Evolutionary conservation across 768 basidiomycete genomes (phyloP), one percentile per base, ranked within the genome.

Genomic region (Nidularia pulvinata): DNA sequence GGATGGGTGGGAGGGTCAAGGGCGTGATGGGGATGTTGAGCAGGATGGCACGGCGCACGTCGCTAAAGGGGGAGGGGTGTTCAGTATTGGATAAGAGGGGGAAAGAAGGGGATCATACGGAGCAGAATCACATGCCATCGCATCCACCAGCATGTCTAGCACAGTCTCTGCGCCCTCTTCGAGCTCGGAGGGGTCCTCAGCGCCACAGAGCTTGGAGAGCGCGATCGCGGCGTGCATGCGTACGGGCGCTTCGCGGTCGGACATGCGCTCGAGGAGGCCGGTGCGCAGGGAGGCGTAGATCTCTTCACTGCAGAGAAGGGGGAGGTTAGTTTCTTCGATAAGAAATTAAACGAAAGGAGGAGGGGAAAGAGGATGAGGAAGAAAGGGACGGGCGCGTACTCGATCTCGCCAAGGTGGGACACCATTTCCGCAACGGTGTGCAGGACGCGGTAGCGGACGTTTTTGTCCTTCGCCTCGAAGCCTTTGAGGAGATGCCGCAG

Each of bases 391-490:
- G 30, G 7, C 36, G 77, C 88, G 51, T 63, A 97, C 95, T 95
- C 93, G 53, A 98, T 80, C 69, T 88, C 89, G 6, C 92, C 92
- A 0, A 97, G 73, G 52, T 86, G 82, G 0, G 83, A 80, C 10
- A 96, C 83, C 79, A 94, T 87, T 60, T 90, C 86, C 0, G 89
- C 83, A 11, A 92, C 79, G n/a, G 85, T 71, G 50, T 90, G 87
- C 2, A 91, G 75, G 33, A 85, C 86, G 16, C 95, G 85, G 64
- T 86, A 96, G 5, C 95, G 82, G 37, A 92, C 86, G 43, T 77
- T 78, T 70, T 95, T 98, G 72, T 96, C 93, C 66, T 94, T 96
- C 3, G 93, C 87, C 14, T 74, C 60, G 67, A 93, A 93, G 3
- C 93, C 95, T 54, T 79, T 79, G 55, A 94, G 71, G 32, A 96